phyloP scores from a whole-genome alignment of 2,329 filamentous ascomycete species.

The Colletotrichum noveboracense region DNA sequence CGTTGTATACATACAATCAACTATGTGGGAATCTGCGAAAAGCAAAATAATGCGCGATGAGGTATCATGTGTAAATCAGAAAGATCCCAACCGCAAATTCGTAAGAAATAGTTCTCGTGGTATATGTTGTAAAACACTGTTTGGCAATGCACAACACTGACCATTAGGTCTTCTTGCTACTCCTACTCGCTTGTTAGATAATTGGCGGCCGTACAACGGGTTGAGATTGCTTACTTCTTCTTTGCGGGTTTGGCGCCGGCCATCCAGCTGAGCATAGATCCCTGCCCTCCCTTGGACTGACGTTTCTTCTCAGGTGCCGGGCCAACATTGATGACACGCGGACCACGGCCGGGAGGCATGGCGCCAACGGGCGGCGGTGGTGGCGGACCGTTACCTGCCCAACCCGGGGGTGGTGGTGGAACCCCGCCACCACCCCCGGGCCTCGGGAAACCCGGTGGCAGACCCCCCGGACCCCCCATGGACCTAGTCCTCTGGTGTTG shows the following conservation, averaged over 20 bases:
- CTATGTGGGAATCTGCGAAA: slow-evolving; percentile 13
- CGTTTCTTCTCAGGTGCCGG: slow-evolving; percentile 25
- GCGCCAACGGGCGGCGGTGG: not conserved
- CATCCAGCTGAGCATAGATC: slow-evolving; percentile 38
- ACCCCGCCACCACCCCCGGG: slow-evolving; percentile 1
- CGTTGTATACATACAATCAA: not conserved
- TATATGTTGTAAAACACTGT: not conserved
- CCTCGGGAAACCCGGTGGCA: not conserved
- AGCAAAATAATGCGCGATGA: slow-evolving; percentile 11
- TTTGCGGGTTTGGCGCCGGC: slow-evolving; percentile 29
- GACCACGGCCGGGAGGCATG: not conserved
- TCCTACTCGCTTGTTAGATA: not conserved
- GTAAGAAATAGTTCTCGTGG: not conserved
- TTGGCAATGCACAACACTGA: not conserved
- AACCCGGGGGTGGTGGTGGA: not conserved
- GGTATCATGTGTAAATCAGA: slow-evolving; percentile 32
- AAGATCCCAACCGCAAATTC: not conserved
- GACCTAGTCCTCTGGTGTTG: not conserved
- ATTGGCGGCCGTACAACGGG: not conserved
- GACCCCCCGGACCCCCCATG: not conserved
- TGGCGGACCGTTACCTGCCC: not conserved
- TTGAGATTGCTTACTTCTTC: slow-evolving; percentile 33
- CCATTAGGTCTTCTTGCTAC: slow-evolving; percentile 27
- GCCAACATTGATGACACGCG: slow-evolving; percentile 27
- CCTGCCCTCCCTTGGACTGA: slow-evolving; percentile 28